A percentile compares a stretch with the other conserved stretches of the same genome.
Evolutionary conservation across 371 early-diverging fungal genomes (phyloP).

Genomic region (Mortierella sp.): DNA sequence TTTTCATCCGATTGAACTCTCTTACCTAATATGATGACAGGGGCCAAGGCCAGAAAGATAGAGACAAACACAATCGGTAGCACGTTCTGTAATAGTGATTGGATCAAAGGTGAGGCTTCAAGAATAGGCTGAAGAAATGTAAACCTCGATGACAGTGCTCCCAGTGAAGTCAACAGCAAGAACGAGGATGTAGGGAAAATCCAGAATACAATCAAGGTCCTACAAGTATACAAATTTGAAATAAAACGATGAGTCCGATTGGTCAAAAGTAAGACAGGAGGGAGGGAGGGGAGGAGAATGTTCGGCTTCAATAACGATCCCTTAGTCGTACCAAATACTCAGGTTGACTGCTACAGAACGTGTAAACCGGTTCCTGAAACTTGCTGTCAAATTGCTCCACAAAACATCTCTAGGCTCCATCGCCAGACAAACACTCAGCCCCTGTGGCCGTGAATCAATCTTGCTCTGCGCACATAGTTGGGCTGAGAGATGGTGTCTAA

Average conservation of each 20-base stretch:
- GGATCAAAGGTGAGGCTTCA: slow-evolving; percentile 62
- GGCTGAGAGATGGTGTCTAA: slow-evolving; percentile 59
- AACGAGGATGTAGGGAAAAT: slow-evolving; percentile 79
- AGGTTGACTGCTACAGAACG: slow-evolving; percentile 61
- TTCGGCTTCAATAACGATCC: not conserved
- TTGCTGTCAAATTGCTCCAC: slow-evolving; percentile 85
- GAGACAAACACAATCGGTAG: slow-evolving; percentile 75
- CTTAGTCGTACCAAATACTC: slow-evolving; percentile 56
- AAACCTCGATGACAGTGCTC: slow-evolving; percentile 71
- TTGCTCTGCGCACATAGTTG: slow-evolving; percentile 73
- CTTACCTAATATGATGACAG: slow-evolving; percentile 63
- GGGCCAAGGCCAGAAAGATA: slow-evolving; percentile 70
- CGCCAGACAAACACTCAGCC: slow-evolving; percentile 80
- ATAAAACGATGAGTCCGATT: too few relatives aligned
- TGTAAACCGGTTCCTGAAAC: slow-evolving; percentile 58
- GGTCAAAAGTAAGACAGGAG: not conserved
- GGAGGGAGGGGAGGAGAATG: not conserved
- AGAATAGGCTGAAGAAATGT: slow-evolving; percentile 63
- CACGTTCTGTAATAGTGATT: slow-evolving; percentile 74
- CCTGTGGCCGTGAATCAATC: slow-evolving; percentile 73
- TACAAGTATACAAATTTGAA: not conserved
- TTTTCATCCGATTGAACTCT: not conserved
- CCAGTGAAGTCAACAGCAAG: slow-evolving; percentile 76
- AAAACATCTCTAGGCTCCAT: slow-evolving; percentile 93
- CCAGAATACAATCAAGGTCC: slow-evolving; percentile 78